phyloP scores from a whole-genome alignment of 768 basidiomycete species.

The Mycena leptocephala region DNA sequence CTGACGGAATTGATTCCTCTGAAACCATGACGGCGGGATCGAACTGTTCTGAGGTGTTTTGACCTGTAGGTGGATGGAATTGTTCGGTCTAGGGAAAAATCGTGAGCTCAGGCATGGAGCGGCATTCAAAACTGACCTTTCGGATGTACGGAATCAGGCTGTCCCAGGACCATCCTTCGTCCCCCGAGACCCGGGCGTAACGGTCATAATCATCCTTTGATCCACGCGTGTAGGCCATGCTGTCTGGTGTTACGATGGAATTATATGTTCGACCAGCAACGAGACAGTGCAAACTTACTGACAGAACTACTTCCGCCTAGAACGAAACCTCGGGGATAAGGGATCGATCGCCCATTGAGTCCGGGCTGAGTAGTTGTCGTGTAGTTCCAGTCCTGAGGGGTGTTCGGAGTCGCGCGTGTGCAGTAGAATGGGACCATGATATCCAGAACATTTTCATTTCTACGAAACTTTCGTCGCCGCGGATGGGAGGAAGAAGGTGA shows the following conservation, averaged over 20 bases:
- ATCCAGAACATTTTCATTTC: conserved; percentile 14
- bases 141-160: conserved; percentile 40
- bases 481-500: background rate
- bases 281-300: conserved; percentile 16
- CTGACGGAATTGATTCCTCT: conserved; percentile 40
- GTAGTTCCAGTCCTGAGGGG: conserved; percentile 31
- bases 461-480: background rate
- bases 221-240: conserved; percentile 48
- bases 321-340: conserved; percentile 28
- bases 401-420: conserved; percentile 16
- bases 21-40: conserved; percentile 46
- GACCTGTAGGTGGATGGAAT: conserved; percentile 37
- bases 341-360: conserved; percentile 4
- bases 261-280: background rate
- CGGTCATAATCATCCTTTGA: too few relatives aligned
- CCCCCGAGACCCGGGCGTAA: conserved; percentile 41
- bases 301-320: conserved; percentile 29
- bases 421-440: conserved; percentile 25
- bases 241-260: conserved; percentile 27
- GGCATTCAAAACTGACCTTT: conserved; percentile 34
- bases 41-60: conserved; percentile 42
- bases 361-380: conserved; percentile 20
- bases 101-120: background rate
- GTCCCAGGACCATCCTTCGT: conserved; percentile 50
- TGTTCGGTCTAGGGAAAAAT: conserved; percentile 35